Evolutionary conservation across 208 protist species (phyloP), one percentile per base, ranked within the genome.

Genomic region (Endotrypanum monterogeii): DNA sequence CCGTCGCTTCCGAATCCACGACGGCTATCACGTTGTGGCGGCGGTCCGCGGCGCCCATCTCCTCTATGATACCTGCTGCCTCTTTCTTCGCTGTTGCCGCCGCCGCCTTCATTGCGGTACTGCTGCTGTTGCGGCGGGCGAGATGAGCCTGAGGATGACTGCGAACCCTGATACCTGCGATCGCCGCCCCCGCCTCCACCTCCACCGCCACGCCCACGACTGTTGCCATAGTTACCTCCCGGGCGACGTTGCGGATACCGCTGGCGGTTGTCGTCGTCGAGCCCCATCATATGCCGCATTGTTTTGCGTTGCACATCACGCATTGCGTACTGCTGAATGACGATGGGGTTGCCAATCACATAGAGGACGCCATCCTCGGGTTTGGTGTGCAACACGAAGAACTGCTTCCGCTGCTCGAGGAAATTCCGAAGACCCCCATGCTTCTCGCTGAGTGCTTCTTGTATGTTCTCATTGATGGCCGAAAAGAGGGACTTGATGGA

Each of bases 381-480:
- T 39, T 83, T 66, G 28, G 61, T 51, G 70, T 88, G 85, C 52
- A 96, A 54, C 20, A 90, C 48, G 69, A 96, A 96, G 55, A 95
- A 73, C 68, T 96, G 92, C 77, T 91, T 88, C 18, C 92, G 89
- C 50, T 83, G 52, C 52, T 87, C 72, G 16, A 96, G 79, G 61
- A 96, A 96, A 44, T 23, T 73, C 28, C 74, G 78, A 14, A 96
- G 86, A 2, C 92, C 92, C 65, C 71, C 78, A 83, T 91, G 84
- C 79, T 84, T 80, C 80, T 94, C 89, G 60, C 87, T 87, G 28
- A 96, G 76, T 6, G 92, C 92, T 62, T 96, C 89, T 74, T 93
- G 87, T 30, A 96, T 79, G 52, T 86, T 80, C 1, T 74, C 68
- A 30, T 61, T 35, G 12, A 96, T 80, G 52, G 84, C 62, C 2